phyloP scores from a whole-genome alignment of 768 basidiomycete species.

The Harrya chromipes region DNA sequence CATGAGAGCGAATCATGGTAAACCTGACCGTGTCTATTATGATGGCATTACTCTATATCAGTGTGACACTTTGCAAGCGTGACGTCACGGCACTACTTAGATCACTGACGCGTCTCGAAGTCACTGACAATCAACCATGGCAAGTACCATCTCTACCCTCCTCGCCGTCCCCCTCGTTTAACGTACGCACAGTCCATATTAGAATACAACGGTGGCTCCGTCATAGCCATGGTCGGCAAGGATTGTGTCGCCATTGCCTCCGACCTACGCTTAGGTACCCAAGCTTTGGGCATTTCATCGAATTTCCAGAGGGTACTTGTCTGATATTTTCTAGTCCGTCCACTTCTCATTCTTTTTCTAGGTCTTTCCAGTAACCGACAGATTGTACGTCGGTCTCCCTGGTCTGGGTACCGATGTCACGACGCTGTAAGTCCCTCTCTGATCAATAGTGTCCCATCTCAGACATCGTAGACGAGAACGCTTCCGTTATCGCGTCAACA shows the following conservation, averaged over 20 bases:
- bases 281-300: slow-evolving; percentile 79
- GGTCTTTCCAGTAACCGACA: slow-evolving; percentile 94
- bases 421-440: slow-evolving; percentile 62
- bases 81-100: too few species aligned
- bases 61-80: slow-evolving; percentile 10
- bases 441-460: slow-evolving; percentile 1
- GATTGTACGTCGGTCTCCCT: slow-evolving; percentile 86
- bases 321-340: slow-evolving; percentile 10
- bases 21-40: not conserved
- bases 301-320: slow-evolving; percentile 89
- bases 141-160: slow-evolving; percentile 8
- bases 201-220: slow-evolving; percentile 96
- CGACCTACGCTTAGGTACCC: slow-evolving; percentile 87
- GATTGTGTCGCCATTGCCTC: slow-evolving; percentile 98
- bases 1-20: slow-evolving; percentile 11
- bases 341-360: slow-evolving; percentile 30
- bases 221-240: slow-evolving; percentile 98
- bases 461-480: slow-evolving; percentile 65
- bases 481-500: slow-evolving; percentile 93
- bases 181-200: slow-evolving; percentile 67
- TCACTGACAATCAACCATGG: slow-evolving; percentile 16
- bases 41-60: not conserved
- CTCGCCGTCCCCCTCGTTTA: not conserved
- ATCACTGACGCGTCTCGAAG: slow-evolving; percentile 25
- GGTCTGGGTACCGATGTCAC: slow-evolving; percentile 92